Evolutionary conservation across 2,329 filamentous ascomycete species (phyloP).

Genomic region (Zymoseptoria pseudotritici): DNA sequence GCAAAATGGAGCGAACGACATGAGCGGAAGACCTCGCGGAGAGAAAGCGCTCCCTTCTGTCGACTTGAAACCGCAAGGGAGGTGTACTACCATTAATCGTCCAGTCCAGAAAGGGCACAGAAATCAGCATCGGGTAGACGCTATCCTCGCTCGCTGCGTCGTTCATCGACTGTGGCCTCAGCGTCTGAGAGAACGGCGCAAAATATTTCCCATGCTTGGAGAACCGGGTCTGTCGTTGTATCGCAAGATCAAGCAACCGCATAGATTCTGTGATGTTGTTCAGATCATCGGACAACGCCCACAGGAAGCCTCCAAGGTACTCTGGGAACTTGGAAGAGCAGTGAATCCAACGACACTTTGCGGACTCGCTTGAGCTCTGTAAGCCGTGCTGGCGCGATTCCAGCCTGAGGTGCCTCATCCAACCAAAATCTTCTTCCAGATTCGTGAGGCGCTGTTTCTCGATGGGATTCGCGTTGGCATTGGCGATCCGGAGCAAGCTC

Average conservation of each 20-base stretch:
- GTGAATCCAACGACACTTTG: constrained; percentile 37
- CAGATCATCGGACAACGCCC: constrained; percentile 18
- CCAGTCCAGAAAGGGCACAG: constrained; percentile 39
- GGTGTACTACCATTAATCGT: constrained; percentile 32
- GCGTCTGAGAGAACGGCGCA: constrained; percentile 33
- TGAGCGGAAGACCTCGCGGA: constrained; percentile 34
- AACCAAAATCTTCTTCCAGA: constrained; percentile 36
- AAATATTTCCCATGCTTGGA: constrained; percentile 40
- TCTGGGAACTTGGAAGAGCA: constrained; percentile 23
- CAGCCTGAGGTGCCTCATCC: constrained; percentile 34
- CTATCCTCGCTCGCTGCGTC: constrained; percentile 7
- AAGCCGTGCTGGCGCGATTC: constrained; percentile 30
- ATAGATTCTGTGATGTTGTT: constrained; percentile 17
- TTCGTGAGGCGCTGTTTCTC: constrained; percentile 30
- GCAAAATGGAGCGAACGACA: constrained; percentile 34
- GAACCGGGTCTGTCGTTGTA: constrained; percentile 36
- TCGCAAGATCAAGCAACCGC: constrained; percentile 29
- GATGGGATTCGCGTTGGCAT: constrained; percentile 27
- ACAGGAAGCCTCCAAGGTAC: constrained; percentile 15
- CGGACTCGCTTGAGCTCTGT: constrained; percentile 26
- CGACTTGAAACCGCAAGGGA: constrained; percentile 36
- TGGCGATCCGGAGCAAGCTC: constrained; percentile 14
- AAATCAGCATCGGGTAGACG: constrained; percentile 32
- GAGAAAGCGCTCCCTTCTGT: constrained; percentile 35
- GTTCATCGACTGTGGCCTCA: constrained; percentile 14